phyloP scores from a whole-genome alignment of 768 basidiomycete genomes.

The Macrolepiota dolichaula region DNA sequence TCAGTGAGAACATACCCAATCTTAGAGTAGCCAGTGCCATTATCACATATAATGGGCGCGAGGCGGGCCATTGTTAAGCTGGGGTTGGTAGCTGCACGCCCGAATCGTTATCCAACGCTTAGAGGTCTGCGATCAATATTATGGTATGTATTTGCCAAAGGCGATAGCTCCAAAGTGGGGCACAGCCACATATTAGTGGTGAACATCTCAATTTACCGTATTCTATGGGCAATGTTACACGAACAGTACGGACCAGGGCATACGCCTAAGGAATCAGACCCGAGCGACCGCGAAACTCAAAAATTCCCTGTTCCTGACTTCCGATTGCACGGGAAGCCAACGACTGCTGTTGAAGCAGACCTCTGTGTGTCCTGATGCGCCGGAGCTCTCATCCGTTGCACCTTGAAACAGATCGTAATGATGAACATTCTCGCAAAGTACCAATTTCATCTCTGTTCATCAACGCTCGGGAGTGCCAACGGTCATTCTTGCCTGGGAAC shows the following conservation, averaged over 20 bases:
- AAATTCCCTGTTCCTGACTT: background rate
- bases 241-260: too few relatives aligned
- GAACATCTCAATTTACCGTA: too few relatives aligned
- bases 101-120: constrained; percentile 1
- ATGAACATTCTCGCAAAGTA: background rate
- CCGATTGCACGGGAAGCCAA: background rate
- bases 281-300: background rate
- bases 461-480: constrained; percentile 8
- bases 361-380: background rate
- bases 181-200: constrained; percentile 2
- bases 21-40: constrained; percentile 97
- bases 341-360: background rate
- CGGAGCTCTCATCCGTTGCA: background rate
- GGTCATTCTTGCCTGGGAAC: constrained; percentile 22
- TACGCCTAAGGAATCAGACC: too few relatives aligned
- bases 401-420: constrained; percentile 1
- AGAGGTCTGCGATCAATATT: background rate
- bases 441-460: background rate
- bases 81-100: background rate
- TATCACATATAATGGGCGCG: constrained; percentile 96
- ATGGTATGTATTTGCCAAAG: constrained; percentile 17
- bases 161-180: background rate
- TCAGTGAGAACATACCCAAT: constrained; percentile 67
- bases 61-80: constrained; percentile 66
- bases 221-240: too few relatives aligned